These are phyloP conservation scores for Zygosaccharomyces siamensis DNA, from an alignment of 805 yeast genomes.

Conservation along the genomic window DNA sequence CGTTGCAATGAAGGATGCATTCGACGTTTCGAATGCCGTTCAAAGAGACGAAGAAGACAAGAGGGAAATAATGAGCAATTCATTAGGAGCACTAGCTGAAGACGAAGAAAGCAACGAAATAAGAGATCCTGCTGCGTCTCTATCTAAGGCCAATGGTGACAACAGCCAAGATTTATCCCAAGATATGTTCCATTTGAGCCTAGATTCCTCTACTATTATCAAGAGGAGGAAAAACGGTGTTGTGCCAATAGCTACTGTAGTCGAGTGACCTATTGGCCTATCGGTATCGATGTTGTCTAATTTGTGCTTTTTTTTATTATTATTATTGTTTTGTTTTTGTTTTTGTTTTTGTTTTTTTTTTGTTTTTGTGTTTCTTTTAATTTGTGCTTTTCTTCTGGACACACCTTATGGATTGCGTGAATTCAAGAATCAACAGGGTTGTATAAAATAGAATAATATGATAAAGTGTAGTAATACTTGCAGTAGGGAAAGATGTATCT, in stretches of 20 bases:
- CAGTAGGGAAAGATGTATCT: neutral
- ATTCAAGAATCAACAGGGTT: neutral
- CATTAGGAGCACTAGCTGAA: constrained; percentile 27
- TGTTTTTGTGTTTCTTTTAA: neutral
- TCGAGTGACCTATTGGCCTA: constrained; percentile 3
- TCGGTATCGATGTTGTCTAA: neutral
- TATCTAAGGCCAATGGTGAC: constrained; percentile 3
- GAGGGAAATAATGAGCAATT: constrained; percentile 4
- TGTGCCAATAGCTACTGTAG: constrained; percentile 11
- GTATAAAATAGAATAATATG: neutral
- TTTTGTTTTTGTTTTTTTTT: too few relatives aligned
- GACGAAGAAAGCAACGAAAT: constrained; percentile 34
- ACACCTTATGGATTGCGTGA: neutral
- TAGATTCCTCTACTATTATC: constrained; percentile 39
- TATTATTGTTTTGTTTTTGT: too few relatives aligned
- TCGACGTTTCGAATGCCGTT: constrained; percentile 80
- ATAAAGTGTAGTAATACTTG: neutral
- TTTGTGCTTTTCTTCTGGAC: neutral
- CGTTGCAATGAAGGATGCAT: constrained; percentile 77
- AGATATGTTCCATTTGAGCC: constrained; percentile 34
- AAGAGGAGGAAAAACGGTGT: constrained; percentile 37
- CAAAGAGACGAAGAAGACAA: constrained; percentile 71
- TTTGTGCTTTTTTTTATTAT: neutral
- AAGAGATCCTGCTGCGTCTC: neutral
- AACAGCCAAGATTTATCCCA: constrained; percentile 16